Percentiles rank a stretch among this genome's conserved stretches.
Evolutionary conservation across 306 rosid genomes (phyloP).

Genomic region (Crataegus laevigata): DNA sequence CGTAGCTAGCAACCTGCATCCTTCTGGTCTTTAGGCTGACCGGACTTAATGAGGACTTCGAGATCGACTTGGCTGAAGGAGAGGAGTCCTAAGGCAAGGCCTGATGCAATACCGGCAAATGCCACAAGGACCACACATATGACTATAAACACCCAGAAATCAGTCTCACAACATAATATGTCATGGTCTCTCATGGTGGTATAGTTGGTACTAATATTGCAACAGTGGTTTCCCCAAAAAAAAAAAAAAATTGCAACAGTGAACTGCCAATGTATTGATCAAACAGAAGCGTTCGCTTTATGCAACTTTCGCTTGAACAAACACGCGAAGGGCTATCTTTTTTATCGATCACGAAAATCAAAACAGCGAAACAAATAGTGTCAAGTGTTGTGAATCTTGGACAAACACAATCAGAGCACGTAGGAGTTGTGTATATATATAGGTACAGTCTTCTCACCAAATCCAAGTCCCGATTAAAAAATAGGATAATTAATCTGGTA

Average conservation of each 20-base stretch:
- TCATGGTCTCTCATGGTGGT: slow-evolving; percentile 8
- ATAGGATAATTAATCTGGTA: not conserved
- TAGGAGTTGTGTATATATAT: not conserved
- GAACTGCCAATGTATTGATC: not conserved
- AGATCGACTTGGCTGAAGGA: slow-evolving; percentile 68
- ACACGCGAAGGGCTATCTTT: not conserved
- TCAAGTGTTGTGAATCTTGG: not conserved
- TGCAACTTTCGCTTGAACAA: not conserved
- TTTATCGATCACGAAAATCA: not conserved
- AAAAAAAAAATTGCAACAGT: not conserved
- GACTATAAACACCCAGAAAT: slow-evolving; percentile 46
- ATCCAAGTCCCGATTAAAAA: not conserved
- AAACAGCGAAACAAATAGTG: not conserved
- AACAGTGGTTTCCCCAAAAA: too few relatives aligned
- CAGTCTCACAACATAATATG: slow-evolving; percentile 32
- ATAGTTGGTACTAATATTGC: not conserved
- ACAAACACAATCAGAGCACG: not conserved
- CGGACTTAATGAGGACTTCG: slow-evolving; percentile 61
- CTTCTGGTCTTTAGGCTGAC: slow-evolving; percentile 47
- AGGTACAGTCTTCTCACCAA: not conserved
- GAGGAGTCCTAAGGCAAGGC: slow-evolving; percentile 68
- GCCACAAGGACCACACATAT: slow-evolving; percentile 34
- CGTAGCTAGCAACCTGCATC: slow-evolving; percentile 46
- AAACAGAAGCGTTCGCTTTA: not conserved
- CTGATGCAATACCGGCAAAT: slow-evolving; percentile 61